phyloP scores from a whole-genome alignment of 2,329 filamentous ascomycete species.

The Ophiocordyceps unilateralis region DNA sequence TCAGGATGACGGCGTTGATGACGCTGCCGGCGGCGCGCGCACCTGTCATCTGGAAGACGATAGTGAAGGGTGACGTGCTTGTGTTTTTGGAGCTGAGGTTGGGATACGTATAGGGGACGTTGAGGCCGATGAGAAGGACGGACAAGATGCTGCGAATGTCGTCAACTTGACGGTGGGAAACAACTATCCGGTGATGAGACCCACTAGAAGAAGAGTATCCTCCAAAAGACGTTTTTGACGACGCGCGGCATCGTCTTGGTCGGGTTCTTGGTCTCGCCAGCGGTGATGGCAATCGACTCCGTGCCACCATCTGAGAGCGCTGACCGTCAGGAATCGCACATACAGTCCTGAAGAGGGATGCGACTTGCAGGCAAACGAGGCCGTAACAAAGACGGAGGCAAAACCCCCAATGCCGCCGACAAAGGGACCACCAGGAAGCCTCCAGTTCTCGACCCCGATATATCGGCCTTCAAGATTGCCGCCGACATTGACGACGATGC shows the following conservation, averaged over 20 bases:
- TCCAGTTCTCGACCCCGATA: slow-evolving; percentile 41
- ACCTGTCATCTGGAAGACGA: slow-evolving; percentile 42
- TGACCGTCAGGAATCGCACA: too few species aligned
- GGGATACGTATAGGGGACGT: slow-evolving; percentile 35
- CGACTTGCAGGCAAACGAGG: slow-evolving; percentile 33
- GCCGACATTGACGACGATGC: slow-evolving; percentile 35
- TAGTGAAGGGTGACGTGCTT: slow-evolving; percentile 26
- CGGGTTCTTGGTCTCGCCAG: slow-evolving; percentile 47
- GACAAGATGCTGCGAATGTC: slow-evolving; percentile 15
- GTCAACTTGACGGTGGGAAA: neutral
- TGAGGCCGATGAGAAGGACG: slow-evolving; percentile 32
- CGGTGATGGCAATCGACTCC: slow-evolving; percentile 48
- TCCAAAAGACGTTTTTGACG: slow-evolving; percentile 49
- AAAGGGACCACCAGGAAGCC: slow-evolving; percentile 42
- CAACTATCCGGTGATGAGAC: too few species aligned
- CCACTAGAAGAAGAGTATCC: slow-evolving; percentile 35
- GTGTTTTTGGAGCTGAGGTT: slow-evolving; percentile 14
- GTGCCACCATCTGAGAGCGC: slow-evolving; percentile 29
- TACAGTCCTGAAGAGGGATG: too few species aligned
- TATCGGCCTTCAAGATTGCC: slow-evolving; percentile 35
- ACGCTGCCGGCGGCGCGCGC: slow-evolving; percentile 31
- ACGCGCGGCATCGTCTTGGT: slow-evolving; percentile 42
- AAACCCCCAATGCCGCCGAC: slow-evolving; percentile 49
- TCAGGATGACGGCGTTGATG: slow-evolving; percentile 39
- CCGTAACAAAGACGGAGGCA: slow-evolving; percentile 37